Conservation (phyloP, 768 basidiomycete genomes). For the Tricholoma flavovirens region DNA sequence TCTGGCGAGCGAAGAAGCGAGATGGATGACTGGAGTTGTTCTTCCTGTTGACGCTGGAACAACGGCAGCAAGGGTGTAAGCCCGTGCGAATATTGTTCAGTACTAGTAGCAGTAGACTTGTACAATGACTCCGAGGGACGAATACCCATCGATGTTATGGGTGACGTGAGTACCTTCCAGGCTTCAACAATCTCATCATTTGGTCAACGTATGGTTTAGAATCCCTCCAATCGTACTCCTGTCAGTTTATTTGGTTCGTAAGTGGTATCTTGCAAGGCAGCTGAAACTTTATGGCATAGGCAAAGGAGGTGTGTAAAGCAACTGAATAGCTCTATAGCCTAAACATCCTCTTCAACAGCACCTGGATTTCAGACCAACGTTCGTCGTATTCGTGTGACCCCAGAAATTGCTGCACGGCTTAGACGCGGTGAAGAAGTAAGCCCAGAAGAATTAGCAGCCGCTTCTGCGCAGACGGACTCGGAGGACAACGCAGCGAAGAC, state of each 20-base stretch:
- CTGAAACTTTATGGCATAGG: slow-evolving; percentile 47
- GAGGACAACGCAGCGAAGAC: slow-evolving; percentile 22
- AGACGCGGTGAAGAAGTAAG: slow-evolving; percentile 47
- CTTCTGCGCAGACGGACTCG: slow-evolving; percentile 32
- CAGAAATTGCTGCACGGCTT: slow-evolving; percentile 49
- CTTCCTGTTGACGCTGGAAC: slow-evolving; percentile 38
- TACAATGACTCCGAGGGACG: slow-evolving; percentile 16
- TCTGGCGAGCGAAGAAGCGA: slow-evolving; percentile 35
- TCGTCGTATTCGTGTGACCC: slow-evolving; percentile 42
- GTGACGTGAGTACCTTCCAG: slow-evolving; percentile 31
- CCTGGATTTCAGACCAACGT: slow-evolving; percentile 54
- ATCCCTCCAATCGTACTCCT: slow-evolving; percentile 40
- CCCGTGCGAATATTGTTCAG: background rate
- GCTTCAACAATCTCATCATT: background rate
- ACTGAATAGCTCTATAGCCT: background rate
- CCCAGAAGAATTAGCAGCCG: slow-evolving; percentile 46
- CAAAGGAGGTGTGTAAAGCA: slow-evolving; percentile 40
- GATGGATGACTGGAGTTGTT: slow-evolving; percentile 38
- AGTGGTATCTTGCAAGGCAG: slow-evolving; percentile 43
- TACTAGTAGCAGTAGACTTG: background rate
- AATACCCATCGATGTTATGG: slow-evolving; percentile 40
- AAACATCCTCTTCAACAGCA: slow-evolving; percentile 24
- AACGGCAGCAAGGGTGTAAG: slow-evolving; percentile 21
- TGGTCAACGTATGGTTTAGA: slow-evolving; percentile 19
- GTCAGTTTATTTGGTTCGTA: slow-evolving; percentile 41